Evolutionary conservation across 1,284 basidiomycete species (phyloP).

Genomic region (Fomitopsis pinicola): DNA sequence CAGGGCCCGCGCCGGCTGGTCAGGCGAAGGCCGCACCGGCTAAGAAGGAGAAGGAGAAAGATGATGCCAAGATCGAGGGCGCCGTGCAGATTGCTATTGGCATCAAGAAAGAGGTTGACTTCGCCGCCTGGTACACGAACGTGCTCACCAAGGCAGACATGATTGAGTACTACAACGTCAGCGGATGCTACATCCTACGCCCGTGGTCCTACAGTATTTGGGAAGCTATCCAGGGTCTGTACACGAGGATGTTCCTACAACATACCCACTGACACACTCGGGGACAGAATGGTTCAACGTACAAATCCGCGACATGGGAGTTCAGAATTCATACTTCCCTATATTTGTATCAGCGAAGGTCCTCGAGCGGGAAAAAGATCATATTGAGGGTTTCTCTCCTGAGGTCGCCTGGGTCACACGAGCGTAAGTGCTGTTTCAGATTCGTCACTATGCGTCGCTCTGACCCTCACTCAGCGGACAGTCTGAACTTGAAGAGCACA

Average conservation of each 20-base stretch:
- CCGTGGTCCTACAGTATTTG: conserved; percentile 98
- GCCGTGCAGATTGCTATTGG: conserved; percentile 90
- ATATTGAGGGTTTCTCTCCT: conserved; percentile 99
- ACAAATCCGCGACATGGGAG: conserved; percentile 91
- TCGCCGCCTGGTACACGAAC: conserved; percentile 91
- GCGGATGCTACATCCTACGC: conserved; percentile 97
- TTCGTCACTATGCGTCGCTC: background rate
- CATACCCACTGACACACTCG: background rate
- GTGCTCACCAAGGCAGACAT: conserved; percentile 97
- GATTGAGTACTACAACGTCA: conserved; percentile 99
- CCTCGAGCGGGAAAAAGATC: conserved; percentile 96
- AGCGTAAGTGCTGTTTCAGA: conserved; percentile 58
- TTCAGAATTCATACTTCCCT: conserved; percentile 98
- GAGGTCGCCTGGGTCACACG: conserved; percentile 99
- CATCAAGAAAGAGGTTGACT: conserved; percentile 93
- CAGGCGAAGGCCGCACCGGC: conserved; percentile 35
- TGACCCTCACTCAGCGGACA: conserved; percentile 55
- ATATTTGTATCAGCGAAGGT: conserved; percentile 97
- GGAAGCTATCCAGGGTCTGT: conserved; percentile 87
- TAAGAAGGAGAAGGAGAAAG: conserved; percentile 67
- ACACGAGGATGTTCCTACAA: conserved; percentile 10
- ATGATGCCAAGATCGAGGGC: conserved; percentile 80
- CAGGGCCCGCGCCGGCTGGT: conserved; percentile 31
- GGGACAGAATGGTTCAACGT: conserved; percentile 83
- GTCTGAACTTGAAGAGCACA: conserved; percentile 94